Evolutionary conservation across 768 basidiomycete species (phyloP).

Genomic region (Clitopilus hobsonii): DNA sequence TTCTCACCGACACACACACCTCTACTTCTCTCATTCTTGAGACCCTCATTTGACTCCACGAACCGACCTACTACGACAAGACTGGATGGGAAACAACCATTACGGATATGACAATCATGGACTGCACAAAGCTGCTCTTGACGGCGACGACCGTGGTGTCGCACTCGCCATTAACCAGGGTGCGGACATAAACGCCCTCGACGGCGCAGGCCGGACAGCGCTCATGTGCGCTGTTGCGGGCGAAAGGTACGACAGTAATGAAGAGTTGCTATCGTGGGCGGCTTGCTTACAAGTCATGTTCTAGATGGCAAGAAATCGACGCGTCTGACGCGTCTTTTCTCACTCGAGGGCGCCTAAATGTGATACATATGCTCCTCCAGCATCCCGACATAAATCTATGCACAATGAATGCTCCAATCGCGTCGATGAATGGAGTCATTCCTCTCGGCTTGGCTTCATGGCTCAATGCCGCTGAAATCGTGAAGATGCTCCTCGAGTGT

Average conservation of each 20-base stretch:
- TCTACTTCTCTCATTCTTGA: slow-evolving; percentile 5
- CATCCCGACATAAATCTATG: slow-evolving; percentile 60
- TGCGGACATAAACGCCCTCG: slow-evolving; percentile 66
- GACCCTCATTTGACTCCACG: slow-evolving; percentile 4
- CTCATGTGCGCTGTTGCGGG: slow-evolving; percentile 71
- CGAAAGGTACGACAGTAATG: slow-evolving; percentile 66
- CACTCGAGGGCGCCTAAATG: slow-evolving; percentile 50
- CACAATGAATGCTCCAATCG: slow-evolving; percentile 71
- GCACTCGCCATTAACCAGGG: slow-evolving; percentile 49
- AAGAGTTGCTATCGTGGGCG: no score
- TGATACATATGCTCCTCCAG: slow-evolving; percentile 49
- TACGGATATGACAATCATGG: slow-evolving; percentile 31
- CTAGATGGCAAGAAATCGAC: slow-evolving; percentile 67
- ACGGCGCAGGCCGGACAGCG: slow-evolving; percentile 55
- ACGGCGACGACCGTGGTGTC: slow-evolving; percentile 52
- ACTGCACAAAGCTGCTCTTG: slow-evolving; percentile 52
- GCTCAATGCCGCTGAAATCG: slow-evolving; percentile 59
- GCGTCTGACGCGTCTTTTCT: slow-evolving; percentile 67
- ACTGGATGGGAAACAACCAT: slow-evolving; percentile 19
- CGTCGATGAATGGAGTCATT: slow-evolving; percentile 66
- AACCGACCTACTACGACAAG: slow-evolving; percentile 3
- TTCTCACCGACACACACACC: not conserved
- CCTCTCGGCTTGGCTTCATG: slow-evolving; percentile 78
- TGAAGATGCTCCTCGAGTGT: slow-evolving; percentile 60
- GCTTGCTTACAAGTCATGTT: not conserved